Evolutionary conservation across 768 basidiomycete species (phyloP).

Genomic region (Mycena galopus): DNA sequence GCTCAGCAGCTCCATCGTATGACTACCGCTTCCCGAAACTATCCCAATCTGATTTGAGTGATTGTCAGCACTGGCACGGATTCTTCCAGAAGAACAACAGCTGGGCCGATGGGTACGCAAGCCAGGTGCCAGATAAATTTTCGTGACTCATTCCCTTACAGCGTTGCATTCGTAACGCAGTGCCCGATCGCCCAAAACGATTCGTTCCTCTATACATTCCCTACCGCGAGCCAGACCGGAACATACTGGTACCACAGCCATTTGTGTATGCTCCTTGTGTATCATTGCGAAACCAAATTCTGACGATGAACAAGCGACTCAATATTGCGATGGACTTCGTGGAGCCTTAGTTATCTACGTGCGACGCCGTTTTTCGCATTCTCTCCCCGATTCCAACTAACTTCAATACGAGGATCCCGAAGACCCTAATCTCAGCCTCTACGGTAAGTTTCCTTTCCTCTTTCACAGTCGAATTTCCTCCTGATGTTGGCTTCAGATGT

Average conservation of each 20-base stretch:
- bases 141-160: slow-evolving; percentile 27
- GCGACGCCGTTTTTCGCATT: neutral
- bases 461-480: neutral
- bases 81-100: slow-evolving; percentile 49
- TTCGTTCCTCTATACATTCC: slow-evolving; percentile 50
- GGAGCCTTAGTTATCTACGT: slow-evolving; percentile 54
- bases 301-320: slow-evolving; percentile 44
- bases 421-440: slow-evolving; percentile 45
- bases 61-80: slow-evolving; percentile 58
- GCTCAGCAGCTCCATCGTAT: slow-evolving; percentile 46
- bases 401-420: slow-evolving; percentile 42
- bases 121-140: slow-evolving; percentile 42
- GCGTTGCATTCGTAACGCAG: slow-evolving; percentile 47
- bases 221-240: slow-evolving; percentile 45
- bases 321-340: slow-evolving; percentile 62
- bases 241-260: slow-evolving; percentile 29
- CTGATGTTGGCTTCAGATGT: slow-evolving; percentile 3
- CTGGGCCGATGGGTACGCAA: slow-evolving; percentile 49
- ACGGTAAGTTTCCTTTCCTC: neutral
- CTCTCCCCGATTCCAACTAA: neutral
- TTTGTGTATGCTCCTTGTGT: slow-evolving; percentile 5
- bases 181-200: slow-evolving; percentile 50
- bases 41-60: neutral
- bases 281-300: no score
- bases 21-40: neutral